phyloP scores from a whole-genome alignment of 129 eudicot genomes.

The Chrysanthemum lavandulifolium region DNA sequence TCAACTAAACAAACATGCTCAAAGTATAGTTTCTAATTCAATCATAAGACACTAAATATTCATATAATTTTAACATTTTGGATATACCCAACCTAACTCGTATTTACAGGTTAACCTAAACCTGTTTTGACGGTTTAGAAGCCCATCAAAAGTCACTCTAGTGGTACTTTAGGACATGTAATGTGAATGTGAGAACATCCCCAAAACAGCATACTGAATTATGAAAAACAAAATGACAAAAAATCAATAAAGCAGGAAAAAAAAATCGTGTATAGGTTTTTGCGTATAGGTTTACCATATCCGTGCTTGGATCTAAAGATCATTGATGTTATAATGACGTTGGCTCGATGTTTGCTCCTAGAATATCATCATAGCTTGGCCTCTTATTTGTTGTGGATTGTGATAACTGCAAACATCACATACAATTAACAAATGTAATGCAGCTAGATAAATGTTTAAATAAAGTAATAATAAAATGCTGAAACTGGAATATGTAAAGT shows the following conservation, averaged over 20 bases:
- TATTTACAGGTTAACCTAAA: too few relatives aligned
- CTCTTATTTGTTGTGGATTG: conserved; percentile 79
- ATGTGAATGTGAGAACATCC: neutral
- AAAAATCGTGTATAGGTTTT: neutral
- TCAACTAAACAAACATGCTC: neutral
- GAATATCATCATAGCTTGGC: conserved; percentile 81
- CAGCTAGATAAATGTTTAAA: neutral
- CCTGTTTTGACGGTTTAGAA: too few relatives aligned
- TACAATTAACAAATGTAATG: conserved; percentile 1
- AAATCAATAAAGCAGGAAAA: neutral
- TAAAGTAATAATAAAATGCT: too few relatives aligned
- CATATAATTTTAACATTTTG: too few relatives aligned
- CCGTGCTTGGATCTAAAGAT: conserved; percentile 93
- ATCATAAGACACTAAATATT: too few relatives aligned
- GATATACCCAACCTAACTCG: too few relatives aligned
- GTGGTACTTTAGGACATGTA: neutral
- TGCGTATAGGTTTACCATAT: conserved; percentile 56
- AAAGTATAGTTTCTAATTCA: too few relatives aligned
- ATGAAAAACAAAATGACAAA: neutral
- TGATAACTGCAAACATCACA: conserved; percentile 54
- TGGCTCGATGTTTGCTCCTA: conserved; percentile 84
- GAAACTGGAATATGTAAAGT: conserved; percentile 1
- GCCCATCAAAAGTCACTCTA: neutral
- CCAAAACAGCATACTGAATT: neutral
- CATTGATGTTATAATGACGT: conserved; percentile 85